These are phyloP conservation scores for Microbotryomycetes sp. DNA, from an alignment of 1,284 basidiomycete genomes.

Conservation along the genomic window DNA sequence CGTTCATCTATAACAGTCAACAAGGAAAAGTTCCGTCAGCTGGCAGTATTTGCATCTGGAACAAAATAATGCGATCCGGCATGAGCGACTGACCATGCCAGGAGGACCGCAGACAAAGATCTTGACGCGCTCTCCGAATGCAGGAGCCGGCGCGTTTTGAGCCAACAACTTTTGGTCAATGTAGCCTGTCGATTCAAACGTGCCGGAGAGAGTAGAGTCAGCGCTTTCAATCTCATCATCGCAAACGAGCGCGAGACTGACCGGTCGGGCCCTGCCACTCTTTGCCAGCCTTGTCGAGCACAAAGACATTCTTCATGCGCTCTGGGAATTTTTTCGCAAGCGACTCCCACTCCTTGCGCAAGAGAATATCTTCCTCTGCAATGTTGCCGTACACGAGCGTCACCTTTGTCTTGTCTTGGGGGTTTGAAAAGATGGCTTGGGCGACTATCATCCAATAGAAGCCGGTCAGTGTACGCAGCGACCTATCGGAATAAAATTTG, in stretches of 20 bases:
- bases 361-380: slow-evolving; percentile 72
- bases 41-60: too few species aligned
- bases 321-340: slow-evolving; percentile 34
- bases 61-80: neutral
- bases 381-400: slow-evolving; percentile 81
- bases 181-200: slow-evolving; percentile 60
- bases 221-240: too few species aligned
- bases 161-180: slow-evolving; percentile 63
- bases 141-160: slow-evolving; percentile 62
- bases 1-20: slow-evolving; percentile 54
- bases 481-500: too few species aligned
- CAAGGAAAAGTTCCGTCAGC: slow-evolving; percentile 39
- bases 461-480: neutral
- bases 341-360: slow-evolving; percentile 36
- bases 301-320: slow-evolving; percentile 72
- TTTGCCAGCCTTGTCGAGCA: slow-evolving; percentile 66
- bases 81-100: slow-evolving; percentile 36
- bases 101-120: slow-evolving; percentile 82
- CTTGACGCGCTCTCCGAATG: slow-evolving; percentile 70
- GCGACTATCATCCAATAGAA: slow-evolving; percentile 12
- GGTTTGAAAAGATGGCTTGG: slow-evolving; percentile 41
- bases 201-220: neutral
- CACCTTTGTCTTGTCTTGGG: slow-evolving; percentile 90
- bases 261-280: slow-evolving; percentile 59
- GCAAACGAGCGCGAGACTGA: too few species aligned